Conservation (phyloP, 192 early-diverging fungal species). For the Haplosporangium gracile region DNA sequence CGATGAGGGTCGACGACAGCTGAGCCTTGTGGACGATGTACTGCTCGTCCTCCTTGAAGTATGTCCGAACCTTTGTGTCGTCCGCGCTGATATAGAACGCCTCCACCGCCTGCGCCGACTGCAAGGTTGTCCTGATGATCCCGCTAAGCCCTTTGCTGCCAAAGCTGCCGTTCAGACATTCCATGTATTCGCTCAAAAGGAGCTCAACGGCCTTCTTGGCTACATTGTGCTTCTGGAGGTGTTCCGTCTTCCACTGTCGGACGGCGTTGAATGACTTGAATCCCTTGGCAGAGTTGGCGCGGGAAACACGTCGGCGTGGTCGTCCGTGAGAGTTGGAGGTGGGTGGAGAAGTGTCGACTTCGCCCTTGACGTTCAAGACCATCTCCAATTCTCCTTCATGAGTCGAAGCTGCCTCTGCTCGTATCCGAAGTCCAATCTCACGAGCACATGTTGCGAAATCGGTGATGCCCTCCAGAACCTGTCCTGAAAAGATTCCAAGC, state of each 20-base stretch:
- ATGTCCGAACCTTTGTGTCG: constrained; percentile 23
- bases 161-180: constrained; percentile 12
- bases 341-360: background rate
- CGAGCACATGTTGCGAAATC: constrained; percentile 35
- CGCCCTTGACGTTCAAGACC: background rate
- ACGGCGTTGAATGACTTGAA: constrained; percentile 56
- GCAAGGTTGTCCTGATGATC: constrained; percentile 27
- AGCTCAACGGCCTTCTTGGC: constrained; percentile 35
- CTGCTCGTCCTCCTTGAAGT: constrained; percentile 31
- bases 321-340: constrained; percentile 15
- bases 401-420: background rate
- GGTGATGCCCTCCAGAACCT: constrained; percentile 37
- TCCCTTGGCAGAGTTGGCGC: constrained; percentile 46
- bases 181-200: constrained; percentile 40
- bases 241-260: constrained; percentile 41
- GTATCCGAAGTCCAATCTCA: constrained; percentile 37
- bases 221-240: constrained; percentile 23
- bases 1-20: constrained; percentile 16
- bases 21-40: constrained; percentile 13
- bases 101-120: constrained; percentile 25
- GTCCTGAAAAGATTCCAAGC: constrained; percentile 24
- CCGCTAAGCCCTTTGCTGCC: background rate
- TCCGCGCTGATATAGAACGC: constrained; percentile 38
- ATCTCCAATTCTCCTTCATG: constrained; percentile 7
- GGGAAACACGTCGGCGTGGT: constrained; percentile 30